Percentiles rank a stretch among this genome's conserved stretches.
These are phyloP conservation scores for Candida mattraensis DNA, from an alignment of 805 yeast genomes.

Conservation along the genomic window DNA sequence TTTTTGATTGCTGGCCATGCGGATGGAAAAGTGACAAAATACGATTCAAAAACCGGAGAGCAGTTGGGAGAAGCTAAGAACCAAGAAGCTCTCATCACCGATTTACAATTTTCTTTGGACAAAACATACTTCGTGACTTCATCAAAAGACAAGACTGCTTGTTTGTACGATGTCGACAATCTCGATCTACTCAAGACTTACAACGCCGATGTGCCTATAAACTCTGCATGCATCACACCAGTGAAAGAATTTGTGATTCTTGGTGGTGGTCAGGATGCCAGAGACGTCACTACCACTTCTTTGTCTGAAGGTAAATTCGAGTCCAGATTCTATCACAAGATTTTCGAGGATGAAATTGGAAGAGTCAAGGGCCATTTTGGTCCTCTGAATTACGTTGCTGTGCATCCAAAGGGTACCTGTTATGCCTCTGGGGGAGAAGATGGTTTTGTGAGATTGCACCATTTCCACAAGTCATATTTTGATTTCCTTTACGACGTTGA, in stretches of 20 bases:
- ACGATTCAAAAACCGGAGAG: conserved; percentile 75
- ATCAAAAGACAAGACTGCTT: conserved; percentile 87
- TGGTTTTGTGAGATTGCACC: conserved; percentile 93
- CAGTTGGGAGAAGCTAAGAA: conserved; percentile 55
- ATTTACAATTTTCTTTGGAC: conserved; percentile 87
- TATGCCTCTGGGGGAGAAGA: conserved; percentile 99
- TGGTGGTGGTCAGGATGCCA: conserved; percentile 99
- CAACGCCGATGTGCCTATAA: conserved; percentile 89
- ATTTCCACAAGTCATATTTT: conserved; percentile 87
- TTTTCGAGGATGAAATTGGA: conserved; percentile 94
- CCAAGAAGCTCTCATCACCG: conserved; percentile 81
- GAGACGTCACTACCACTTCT: conserved; percentile 96
- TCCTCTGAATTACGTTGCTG: conserved; percentile 91
- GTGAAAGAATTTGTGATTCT: conserved; percentile 86
- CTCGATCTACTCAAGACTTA: conserved; percentile 71
- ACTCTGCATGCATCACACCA: conserved; percentile 93
- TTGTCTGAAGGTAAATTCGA: conserved; percentile 94
- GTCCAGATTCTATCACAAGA: conserved; percentile 92
- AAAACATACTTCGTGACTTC: conserved; percentile 87
- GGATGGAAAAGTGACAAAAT: conserved; percentile 82
- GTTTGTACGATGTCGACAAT: conserved; percentile 74
- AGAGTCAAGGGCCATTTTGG: conserved; percentile 99
- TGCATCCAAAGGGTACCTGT: conserved; percentile 90
- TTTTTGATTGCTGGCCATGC: conserved; percentile 84
- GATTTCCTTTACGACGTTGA: conserved; percentile 93